These are phyloP conservation scores for Trichothecium roseum DNA, from an alignment of 2,329 filamentous ascomycete species.

Conservation along the genomic window DNA sequence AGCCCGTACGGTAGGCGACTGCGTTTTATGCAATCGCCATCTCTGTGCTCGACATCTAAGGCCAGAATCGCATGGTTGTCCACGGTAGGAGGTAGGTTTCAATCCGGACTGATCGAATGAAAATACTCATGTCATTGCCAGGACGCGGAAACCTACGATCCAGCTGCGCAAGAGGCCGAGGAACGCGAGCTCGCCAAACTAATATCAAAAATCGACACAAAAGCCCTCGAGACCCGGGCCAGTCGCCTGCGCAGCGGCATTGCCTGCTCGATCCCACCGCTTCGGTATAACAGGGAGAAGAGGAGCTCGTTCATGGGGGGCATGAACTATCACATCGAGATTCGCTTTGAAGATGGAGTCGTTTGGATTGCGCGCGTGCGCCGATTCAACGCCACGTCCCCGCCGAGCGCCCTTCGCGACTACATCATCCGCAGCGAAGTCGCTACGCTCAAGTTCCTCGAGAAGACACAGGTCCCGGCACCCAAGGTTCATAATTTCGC, in stretches of 20 bases:
- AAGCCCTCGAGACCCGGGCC: slow-evolving; percentile 24
- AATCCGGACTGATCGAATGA: slow-evolving; percentile 1
- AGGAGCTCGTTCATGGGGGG: slow-evolving; percentile 29
- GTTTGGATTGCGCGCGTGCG: slow-evolving; percentile 31
- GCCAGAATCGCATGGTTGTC: slow-evolving; percentile 20
- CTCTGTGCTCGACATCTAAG: slow-evolving; percentile 23
- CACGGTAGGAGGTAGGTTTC: slow-evolving; percentile 24
- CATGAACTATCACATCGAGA: slow-evolving; percentile 32
- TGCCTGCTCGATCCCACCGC: slow-evolving; percentile 20
- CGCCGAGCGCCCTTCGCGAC: slow-evolving; percentile 20
- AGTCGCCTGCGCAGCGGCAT: slow-evolving; percentile 22
- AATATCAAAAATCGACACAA: slow-evolving; percentile 22
- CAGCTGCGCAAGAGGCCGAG: slow-evolving; percentile 21
- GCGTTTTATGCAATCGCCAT: slow-evolving; percentile 26
- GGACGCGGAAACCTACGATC: slow-evolving; percentile 23
- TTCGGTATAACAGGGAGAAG: slow-evolving; percentile 22
- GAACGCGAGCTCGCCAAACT: slow-evolving; percentile 20
- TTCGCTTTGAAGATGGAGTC: slow-evolving; percentile 30
- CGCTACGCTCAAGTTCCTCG: slow-evolving; percentile 28
- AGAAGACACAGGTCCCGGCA: slow-evolving; percentile 21
- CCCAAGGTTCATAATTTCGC: slow-evolving; percentile 26
- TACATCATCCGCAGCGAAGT: slow-evolving; percentile 28
- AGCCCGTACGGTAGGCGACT: slow-evolving; percentile 24
- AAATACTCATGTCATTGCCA: slow-evolving; percentile 12
- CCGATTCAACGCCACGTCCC: slow-evolving; percentile 27